These are phyloP conservation scores for Euclidium syriacum DNA, from an alignment of 345 rosid genomes.

Conservation along the genomic window DNA sequence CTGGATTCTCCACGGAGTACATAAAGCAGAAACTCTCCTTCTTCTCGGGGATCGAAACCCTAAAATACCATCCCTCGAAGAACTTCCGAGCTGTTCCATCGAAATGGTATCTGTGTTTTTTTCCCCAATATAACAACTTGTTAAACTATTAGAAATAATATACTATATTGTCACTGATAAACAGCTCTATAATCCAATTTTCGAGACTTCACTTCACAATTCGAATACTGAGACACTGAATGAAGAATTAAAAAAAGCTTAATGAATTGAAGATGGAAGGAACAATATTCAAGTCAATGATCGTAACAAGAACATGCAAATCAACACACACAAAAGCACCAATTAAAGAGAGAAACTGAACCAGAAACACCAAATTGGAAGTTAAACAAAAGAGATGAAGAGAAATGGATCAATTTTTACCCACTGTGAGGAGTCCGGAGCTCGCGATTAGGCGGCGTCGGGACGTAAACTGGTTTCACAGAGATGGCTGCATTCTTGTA, in stretches of 20 bases:
- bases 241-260: not conserved
- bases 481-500: conserved; percentile 12
- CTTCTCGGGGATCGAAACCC: conserved; percentile 76
- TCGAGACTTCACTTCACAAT: not conserved
- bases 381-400: not conserved
- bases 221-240: not conserved
- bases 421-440: conserved; percentile 98
- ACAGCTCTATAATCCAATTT: not conserved
- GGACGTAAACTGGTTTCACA: conserved; percentile 51
- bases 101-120: conserved; percentile 61
- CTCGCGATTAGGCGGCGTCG: conserved; percentile 59
- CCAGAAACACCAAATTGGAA: not conserved
- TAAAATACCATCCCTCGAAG: conserved; percentile 98
- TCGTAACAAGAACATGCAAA: not conserved
- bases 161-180: not conserved
- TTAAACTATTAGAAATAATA: not conserved
- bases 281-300: not conserved
- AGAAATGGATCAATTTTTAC: conserved; percentile 26
- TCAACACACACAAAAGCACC: too few species aligned
- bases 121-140: not conserved
- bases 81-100: conserved; percentile 70
- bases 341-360: not conserved
- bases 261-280: not conserved
- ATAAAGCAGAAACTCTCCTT: conserved; percentile 92
- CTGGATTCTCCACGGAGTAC: conserved; percentile 87